phyloP scores from a whole-genome alignment of 768 basidiomycete species.

The Russula griseocarnosa region DNA sequence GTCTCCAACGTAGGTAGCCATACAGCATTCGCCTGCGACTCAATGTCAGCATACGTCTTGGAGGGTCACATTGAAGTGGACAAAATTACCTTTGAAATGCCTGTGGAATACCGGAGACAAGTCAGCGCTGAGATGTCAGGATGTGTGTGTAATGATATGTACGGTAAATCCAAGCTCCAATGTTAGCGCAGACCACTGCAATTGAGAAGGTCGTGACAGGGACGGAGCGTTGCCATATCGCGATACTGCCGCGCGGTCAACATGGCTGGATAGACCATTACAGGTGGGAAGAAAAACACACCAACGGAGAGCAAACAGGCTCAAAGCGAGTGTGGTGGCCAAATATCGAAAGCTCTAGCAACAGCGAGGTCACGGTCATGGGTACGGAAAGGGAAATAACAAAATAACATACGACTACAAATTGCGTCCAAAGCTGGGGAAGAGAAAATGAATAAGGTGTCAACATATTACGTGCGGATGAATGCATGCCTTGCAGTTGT shows the following conservation, averaged over 20 bases:
- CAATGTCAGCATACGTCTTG: background rate
- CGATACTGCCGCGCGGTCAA: conserved; percentile 9
- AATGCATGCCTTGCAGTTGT: conserved; percentile 21
- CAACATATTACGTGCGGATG: background rate
- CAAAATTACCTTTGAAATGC: background rate
- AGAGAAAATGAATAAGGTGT: background rate
- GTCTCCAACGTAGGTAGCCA: background rate
- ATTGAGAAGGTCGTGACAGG: background rate
- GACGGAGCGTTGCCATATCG: conserved; percentile 20
- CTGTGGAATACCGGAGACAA: background rate
- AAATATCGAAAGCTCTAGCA: conserved; percentile 19
- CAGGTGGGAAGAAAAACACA: background rate
- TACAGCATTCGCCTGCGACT: background rate
- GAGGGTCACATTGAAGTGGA: background rate
- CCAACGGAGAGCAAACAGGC: conserved; percentile 22
- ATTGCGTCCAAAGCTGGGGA: conserved; percentile 5
- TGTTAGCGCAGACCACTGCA: conserved; percentile 1
- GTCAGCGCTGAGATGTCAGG: background rate
- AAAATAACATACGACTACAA: conserved; percentile 9
- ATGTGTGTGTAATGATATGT: background rate
- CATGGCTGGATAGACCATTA: background rate
- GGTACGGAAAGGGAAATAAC: background rate
- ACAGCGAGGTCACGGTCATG: background rate
- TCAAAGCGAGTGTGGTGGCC: conserved; percentile 15
- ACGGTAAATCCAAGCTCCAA: conserved; percentile 23